Percentiles rank a stretch among this genome's conserved stretches.
These are phyloP conservation scores for Plenodomus tracheiphilus DNA, from an alignment of 2,329 filamentous ascomycete species.

Conservation along the genomic window DNA sequence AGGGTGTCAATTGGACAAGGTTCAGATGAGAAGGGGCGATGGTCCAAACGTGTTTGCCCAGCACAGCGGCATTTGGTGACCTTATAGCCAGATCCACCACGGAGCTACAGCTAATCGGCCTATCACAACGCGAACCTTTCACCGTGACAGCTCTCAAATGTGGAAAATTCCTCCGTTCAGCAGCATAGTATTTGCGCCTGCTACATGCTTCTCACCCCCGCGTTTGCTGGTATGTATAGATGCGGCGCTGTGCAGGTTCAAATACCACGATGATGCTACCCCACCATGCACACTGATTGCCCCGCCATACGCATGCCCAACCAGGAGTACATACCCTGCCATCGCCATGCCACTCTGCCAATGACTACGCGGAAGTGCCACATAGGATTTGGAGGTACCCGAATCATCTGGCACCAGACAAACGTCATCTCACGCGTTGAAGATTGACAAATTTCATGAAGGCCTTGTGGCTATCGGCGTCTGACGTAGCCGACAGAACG, in stretches of 20 bases:
- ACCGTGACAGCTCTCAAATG: conserved; percentile 1
- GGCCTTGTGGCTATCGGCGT: conserved; percentile 2
- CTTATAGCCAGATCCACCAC: conserved; percentile 18
- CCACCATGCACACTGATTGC: conserved; percentile 5
- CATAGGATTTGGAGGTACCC: too few species aligned
- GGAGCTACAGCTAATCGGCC: conserved; percentile 16
- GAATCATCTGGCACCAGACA: background rate
- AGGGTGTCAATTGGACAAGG: background rate
- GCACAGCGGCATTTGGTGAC: conserved; percentile 20
- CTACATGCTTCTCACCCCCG: background rate
- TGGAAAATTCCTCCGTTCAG: conserved; percentile 15
- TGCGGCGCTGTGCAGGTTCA: conserved; percentile 8
- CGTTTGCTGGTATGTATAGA: background rate
- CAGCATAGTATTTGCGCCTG: background rate
- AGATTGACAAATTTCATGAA: too few species aligned
- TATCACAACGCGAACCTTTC: conserved; percentile 25
- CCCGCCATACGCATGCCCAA: conserved; percentile 10
- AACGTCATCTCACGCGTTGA: background rate
- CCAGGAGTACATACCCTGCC: background rate
- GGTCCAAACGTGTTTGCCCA: conserved; percentile 4
- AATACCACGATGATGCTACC: conserved; percentile 5
- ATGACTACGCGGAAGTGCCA: too few species aligned
- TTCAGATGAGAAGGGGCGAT: background rate
- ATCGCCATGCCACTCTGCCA: background rate
- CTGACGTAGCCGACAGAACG: conserved; percentile 1